Conservation (phyloP, 1,284 basidiomycete species). For the Austroboletus novae-zelandiae region DNA sequence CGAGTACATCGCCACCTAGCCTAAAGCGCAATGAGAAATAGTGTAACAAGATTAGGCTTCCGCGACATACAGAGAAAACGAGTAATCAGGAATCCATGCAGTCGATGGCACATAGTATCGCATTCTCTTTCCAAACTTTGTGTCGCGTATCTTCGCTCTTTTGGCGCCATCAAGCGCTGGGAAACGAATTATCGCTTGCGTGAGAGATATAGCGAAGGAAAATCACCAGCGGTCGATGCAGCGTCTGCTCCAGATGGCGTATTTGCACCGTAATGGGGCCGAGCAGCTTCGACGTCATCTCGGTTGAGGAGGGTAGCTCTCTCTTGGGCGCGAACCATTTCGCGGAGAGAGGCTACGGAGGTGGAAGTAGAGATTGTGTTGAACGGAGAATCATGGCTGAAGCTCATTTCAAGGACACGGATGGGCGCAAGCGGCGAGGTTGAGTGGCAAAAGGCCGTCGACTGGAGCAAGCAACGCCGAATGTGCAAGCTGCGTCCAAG, state of each 20-base stretch:
- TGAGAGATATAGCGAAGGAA: neutral
- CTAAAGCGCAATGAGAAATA: conserved; percentile 37
- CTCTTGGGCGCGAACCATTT: conserved; percentile 21
- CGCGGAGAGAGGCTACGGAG: conserved; percentile 29
- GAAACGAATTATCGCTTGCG: neutral
- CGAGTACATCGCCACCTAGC: conserved; percentile 77
- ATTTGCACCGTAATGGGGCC: conserved; percentile 18
- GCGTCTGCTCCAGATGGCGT: conserved; percentile 12
- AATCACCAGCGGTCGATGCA: conserved; percentile 21
- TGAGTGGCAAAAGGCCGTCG: neutral
- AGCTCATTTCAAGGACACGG: conserved; percentile 16
- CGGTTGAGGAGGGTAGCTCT: conserved; percentile 21
- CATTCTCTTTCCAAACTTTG: conserved; percentile 33
- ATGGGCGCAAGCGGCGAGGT: neutral
- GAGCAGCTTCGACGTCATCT: conserved; percentile 27
- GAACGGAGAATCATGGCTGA: conserved; percentile 12
- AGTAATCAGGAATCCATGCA: conserved; percentile 85
- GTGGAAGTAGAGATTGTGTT: conserved; percentile 29
- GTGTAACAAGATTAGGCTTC: neutral
- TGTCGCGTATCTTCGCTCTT: conserved; percentile 19
- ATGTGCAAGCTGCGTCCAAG: neutral
- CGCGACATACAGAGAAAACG: conserved; percentile 59
- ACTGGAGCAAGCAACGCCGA: neutral
- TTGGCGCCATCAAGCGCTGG: conserved; percentile 17
- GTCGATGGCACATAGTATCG: conserved; percentile 72